These are phyloP conservation scores for Rubia yunnanensis DNA, from an alignment of 257 asterid genomes.

Conservation along the genomic window DNA sequence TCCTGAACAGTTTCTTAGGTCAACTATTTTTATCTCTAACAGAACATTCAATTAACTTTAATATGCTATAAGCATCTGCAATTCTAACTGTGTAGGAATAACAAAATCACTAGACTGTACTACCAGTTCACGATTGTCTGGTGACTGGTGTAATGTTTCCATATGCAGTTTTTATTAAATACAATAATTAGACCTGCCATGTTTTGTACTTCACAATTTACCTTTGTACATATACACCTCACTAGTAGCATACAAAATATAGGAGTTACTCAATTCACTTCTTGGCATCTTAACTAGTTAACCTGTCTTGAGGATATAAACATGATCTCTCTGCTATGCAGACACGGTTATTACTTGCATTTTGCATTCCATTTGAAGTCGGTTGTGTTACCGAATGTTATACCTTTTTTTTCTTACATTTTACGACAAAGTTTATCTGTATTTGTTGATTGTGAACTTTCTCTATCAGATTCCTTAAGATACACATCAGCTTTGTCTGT, in stretches of 20 bases:
- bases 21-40: not conserved
- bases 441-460: not conserved
- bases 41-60: not conserved
- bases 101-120: too few relatives aligned
- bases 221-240: not conserved
- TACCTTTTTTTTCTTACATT: not conserved
- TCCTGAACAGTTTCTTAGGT: not conserved
- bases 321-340: not conserved
- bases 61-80: not conserved
- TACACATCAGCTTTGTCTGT: slow-evolving; percentile 86
- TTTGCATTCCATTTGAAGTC: not conserved
- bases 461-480: slow-evolving; percentile 65
- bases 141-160: not conserved
- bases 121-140: too few relatives aligned
- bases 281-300: not conserved
- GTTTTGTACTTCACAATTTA: not conserved
- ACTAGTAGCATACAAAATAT: not conserved
- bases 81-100: not conserved
- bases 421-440: not conserved
- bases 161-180: not conserved
- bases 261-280: not conserved
- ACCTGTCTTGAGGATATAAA: not conserved
- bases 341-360: not conserved
- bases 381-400: not conserved
- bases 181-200: not conserved